These are phyloP conservation scores for Mollisiaceae sp. DNA, from an alignment of 2,329 filamentous ascomycete genomes.

Conservation along the genomic window DNA sequence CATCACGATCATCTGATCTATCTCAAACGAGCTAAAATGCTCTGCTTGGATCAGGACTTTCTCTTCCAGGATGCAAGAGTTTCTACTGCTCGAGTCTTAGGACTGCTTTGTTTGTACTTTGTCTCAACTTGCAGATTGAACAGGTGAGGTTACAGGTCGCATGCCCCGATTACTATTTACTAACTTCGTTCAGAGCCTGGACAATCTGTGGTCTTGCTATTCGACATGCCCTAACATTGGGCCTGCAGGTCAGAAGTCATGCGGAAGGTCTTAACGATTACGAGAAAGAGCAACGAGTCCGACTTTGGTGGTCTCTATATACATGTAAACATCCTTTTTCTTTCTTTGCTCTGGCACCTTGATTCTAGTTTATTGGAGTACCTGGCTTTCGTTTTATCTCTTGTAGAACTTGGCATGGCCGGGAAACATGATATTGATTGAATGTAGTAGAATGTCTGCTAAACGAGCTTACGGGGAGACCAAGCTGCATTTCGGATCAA, in stretches of 20 bases:
- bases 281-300: slow-evolving; percentile 37
- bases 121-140: slow-evolving; percentile 34
- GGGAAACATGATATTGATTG: too few species aligned
- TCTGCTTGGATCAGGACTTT: slow-evolving; percentile 29
- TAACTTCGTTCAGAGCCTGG: slow-evolving; percentile 33
- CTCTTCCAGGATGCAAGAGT: slow-evolving; percentile 34
- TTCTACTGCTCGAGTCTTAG: slow-evolving; percentile 27
- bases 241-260: slow-evolving; percentile 35
- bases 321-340: slow-evolving; percentile 1
- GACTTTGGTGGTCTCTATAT: slow-evolving; percentile 40
- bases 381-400: too few species aligned
- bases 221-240: slow-evolving; percentile 33
- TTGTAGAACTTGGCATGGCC: too few species aligned
- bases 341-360: too few species aligned
- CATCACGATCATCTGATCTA: slow-evolving; percentile 34
- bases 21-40: slow-evolving; percentile 30
- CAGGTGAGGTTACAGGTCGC: slow-evolving; percentile 24
- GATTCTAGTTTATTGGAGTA: too few species aligned
- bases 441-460: slow-evolving; percentile 30
- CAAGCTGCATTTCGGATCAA: slow-evolving; percentile 36
- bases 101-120: slow-evolving; percentile 36
- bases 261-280: slow-evolving; percentile 28
- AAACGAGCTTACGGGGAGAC: slow-evolving; percentile 36
- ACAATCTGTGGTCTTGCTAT: slow-evolving; percentile 36
- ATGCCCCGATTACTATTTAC: not conserved